Percentiles rank a stretch among this genome's conserved stretches.
Evolutionary conservation across 2,329 filamentous ascomycete species (phyloP).

Genomic region (Pseudofabraea citricarpa): DNA sequence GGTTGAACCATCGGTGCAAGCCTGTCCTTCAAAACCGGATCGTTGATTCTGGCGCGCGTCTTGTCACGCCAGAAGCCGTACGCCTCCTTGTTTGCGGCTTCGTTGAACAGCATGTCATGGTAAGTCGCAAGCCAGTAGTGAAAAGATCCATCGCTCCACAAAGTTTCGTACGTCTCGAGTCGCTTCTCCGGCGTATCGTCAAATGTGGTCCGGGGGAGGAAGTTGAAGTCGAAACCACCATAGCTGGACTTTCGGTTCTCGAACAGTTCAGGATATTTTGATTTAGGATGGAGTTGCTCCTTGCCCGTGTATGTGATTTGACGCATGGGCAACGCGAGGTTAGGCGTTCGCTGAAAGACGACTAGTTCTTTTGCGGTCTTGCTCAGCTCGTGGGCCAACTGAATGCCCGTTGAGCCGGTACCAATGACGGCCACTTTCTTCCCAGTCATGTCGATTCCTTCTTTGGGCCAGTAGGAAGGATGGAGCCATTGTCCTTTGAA

Average conservation of each 20-base stretch:
- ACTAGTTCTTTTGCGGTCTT: slow-evolving; percentile 32
- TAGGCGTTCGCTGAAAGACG: slow-evolving; percentile 30
- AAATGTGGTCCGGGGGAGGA: slow-evolving; percentile 37
- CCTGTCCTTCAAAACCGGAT: slow-evolving; percentile 22
- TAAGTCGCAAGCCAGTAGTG: slow-evolving; percentile 40
- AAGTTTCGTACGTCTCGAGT: slow-evolving; percentile 36
- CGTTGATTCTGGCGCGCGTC: slow-evolving; percentile 32
- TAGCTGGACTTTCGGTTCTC: slow-evolving; percentile 32
- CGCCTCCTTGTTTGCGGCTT: slow-evolving; percentile 36
- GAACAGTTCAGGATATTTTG: slow-evolving; percentile 36
- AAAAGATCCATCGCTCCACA: slow-evolving; percentile 43
- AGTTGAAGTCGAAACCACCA: slow-evolving; percentile 17
- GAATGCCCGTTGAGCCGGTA: slow-evolving; percentile 30
- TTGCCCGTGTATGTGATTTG: slow-evolving; percentile 20
- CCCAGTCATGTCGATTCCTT: slow-evolving; percentile 23
- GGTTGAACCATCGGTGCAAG: slow-evolving; percentile 14
- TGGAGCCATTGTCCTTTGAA: slow-evolving; percentile 42
- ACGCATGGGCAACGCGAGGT: slow-evolving; percentile 30
- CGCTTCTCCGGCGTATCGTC: slow-evolving; percentile 38
- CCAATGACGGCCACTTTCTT: slow-evolving; percentile 31
- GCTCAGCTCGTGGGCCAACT: slow-evolving; percentile 28
- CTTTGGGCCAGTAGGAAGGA: slow-evolving; percentile 34
- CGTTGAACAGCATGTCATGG: slow-evolving; percentile 37
- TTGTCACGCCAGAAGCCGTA: slow-evolving; percentile 47
- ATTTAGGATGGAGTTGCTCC: slow-evolving; percentile 35